A percentile compares a stretch with the other conserved stretches of the same genome.
These are phyloP conservation scores for Globisporangium nunn DNA, from an alignment of 352 stramenopile species.

Conservation along the genomic window DNA sequence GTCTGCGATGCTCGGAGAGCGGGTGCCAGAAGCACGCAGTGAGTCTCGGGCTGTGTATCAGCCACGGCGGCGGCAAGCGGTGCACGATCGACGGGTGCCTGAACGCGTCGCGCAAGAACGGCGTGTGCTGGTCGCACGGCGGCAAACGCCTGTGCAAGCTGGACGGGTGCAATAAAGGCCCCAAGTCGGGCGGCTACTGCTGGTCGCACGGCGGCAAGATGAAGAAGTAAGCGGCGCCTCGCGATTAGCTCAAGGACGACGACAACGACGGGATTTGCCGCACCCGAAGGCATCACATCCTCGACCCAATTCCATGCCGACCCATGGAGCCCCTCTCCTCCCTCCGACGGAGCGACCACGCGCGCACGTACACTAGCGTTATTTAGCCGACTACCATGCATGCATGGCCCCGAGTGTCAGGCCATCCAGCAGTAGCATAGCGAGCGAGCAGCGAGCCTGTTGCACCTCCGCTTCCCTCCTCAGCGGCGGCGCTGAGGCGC, in stretches of 20 bases:
- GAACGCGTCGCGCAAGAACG: slow-evolving; percentile 76
- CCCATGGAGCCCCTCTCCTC: too few relatives aligned
- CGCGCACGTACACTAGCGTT: slow-evolving; percentile 3
- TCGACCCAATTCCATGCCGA: too few relatives aligned
- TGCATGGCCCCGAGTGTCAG: too few relatives aligned
- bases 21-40: slow-evolving; percentile 77
- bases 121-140: slow-evolving; percentile 76
- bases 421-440: slow-evolving; percentile 1
- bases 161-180: slow-evolving; percentile 72
- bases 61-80: slow-evolving; percentile 73
- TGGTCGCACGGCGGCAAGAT: slow-evolving; percentile 81
- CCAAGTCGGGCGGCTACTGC: slow-evolving; percentile 79
- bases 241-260: not conserved
- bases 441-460: not conserved
- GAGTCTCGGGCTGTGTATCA: slow-evolving; percentile 80
- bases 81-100: slow-evolving; percentile 68
- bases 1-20: slow-evolving; percentile 62
- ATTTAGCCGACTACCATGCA: slow-evolving; percentile 4
- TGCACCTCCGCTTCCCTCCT: too few relatives aligned
- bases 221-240: slow-evolving; percentile 71
- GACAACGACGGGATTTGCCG: too few relatives aligned
- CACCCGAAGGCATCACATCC: too few relatives aligned
- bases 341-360: not conserved
- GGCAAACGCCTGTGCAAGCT: slow-evolving; percentile 77
- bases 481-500: not conserved